Evolutionary conservation across 2,329 filamentous ascomycete species (phyloP), one percentile per base, ranked within the genome.

Genomic region (Neocatenulostroma microsporum): DNA sequence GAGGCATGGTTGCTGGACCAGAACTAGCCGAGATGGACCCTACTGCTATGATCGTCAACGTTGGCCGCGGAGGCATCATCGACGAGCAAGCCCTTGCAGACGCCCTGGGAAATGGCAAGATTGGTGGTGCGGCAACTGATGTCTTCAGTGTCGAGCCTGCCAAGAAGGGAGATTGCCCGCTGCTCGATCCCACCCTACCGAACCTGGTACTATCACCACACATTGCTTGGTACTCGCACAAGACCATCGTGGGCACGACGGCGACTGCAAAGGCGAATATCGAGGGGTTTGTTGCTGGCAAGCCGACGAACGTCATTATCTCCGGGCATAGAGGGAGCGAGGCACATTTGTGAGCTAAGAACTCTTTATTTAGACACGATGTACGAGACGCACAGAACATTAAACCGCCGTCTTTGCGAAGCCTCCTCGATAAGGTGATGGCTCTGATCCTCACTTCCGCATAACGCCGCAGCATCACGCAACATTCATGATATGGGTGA

Each of bases 171-270:
- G 66, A 62, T 15, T 65, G 61, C 5, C 61, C 64, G 0, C 51
- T 73, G 30, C 47, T 72, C 17, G 66, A 68, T 13, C 57, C 57
- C 2, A 56, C 61, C 34, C 59, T 63, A 14, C 61, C 72, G 10
- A 73, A 73, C 41, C 51, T 76, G 41, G 63, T 71, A 0, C 46
- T 72, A 26, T 70, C 62, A 31, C 70, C 71, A 13, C 72, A 76
- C 55, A 42, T 73, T 25, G 72, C 73, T 1, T 76, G 72, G 72
- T 67, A 45, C 44, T 64, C 69, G 1, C 59, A 63, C 30, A 62
- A 56, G 44, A 74, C 69, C 4, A 57, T 68, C 39, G 55, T 62
- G 29, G 72, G 67, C 25, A 62, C 72, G 27, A 58, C 61, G 10
- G 52, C 55, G 21, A 61, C 66, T 12, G 44, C 69, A 24, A 68